These are phyloP conservation scores for Fusarium veterinarium DNA, from an alignment of 2,329 filamentous ascomycete genomes.

Conservation along the genomic window DNA sequence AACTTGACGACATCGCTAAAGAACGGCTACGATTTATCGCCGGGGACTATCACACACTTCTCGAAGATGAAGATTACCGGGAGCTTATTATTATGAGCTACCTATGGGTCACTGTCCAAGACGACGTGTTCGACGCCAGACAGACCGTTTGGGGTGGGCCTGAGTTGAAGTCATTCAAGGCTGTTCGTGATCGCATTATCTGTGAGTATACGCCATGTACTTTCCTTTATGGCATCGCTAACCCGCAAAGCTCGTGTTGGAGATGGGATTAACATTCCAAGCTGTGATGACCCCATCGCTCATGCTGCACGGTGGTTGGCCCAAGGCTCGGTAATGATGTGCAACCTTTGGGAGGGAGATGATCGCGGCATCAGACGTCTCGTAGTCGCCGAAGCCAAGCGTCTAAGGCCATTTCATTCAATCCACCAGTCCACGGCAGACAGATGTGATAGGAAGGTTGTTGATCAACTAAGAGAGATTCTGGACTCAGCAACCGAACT, in stretches of 20 bases:
- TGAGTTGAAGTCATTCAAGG: fast-evolving
- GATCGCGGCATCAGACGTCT: fast-evolving
- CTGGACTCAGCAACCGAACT: slow-evolving; percentile 1
- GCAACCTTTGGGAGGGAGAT: background rate
- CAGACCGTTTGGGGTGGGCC: background rate
- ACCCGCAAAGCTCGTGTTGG: background rate
- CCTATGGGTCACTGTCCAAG: background rate
- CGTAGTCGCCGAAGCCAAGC: background rate
- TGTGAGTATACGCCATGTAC: background rate
- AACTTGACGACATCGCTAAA: fast-evolving
- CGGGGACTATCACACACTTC: fast-evolving
- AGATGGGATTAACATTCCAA: fast-evolving
- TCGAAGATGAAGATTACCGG: background rate
- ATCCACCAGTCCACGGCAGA: fast-evolving
- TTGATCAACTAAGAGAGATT: background rate
- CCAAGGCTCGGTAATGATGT: background rate
- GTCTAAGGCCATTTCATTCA: background rate
- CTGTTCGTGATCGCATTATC: fast-evolving
- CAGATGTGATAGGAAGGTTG: background rate
- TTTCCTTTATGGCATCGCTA: no score
- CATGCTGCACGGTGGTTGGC: slow-evolving; percentile 8
- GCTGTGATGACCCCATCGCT: fast-evolving
- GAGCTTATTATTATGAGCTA: background rate
- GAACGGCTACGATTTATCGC: background rate
- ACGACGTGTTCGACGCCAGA: background rate